Conservation (phyloP, 208 protist species). For the Leishmania lainsoni region DNA sequence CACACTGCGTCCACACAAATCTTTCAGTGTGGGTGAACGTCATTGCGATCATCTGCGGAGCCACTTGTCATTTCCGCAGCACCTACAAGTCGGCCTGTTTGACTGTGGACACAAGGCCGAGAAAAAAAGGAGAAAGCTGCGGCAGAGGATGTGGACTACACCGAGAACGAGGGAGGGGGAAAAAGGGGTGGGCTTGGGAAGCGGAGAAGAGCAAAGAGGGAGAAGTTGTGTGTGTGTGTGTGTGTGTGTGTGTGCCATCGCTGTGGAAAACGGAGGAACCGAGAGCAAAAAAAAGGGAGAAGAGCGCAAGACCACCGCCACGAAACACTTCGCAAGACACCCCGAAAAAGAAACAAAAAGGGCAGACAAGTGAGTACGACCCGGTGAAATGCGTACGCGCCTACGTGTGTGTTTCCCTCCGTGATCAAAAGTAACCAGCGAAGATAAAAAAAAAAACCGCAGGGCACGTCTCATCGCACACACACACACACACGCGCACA, state of each 20-base stretch:
- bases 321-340: background rate
- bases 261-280: background rate
- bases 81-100: background rate
- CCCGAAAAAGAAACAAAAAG: background rate
- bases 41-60: background rate
- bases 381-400: background rate
- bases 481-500: no score
- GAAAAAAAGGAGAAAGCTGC: background rate
- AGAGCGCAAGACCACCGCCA: background rate
- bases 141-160: background rate
- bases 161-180: background rate
- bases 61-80: background rate
- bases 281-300: background rate
- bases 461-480: no score
- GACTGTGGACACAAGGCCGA: background rate
- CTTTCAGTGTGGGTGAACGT: background rate
- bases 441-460: no score
- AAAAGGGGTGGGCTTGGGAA: background rate
- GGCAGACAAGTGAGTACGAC: background rate
- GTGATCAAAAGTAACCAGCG: background rate
- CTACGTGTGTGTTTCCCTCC: background rate
- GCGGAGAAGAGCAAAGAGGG: slow-evolving; percentile 5
- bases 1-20: background rate
- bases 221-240: no score
- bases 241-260: background rate